A percentile compares a stretch with the other conserved stretches of the same genome.
Conservation (phyloP, 169 alveolate species). For the Plasmodium blacklocki region DNA sequence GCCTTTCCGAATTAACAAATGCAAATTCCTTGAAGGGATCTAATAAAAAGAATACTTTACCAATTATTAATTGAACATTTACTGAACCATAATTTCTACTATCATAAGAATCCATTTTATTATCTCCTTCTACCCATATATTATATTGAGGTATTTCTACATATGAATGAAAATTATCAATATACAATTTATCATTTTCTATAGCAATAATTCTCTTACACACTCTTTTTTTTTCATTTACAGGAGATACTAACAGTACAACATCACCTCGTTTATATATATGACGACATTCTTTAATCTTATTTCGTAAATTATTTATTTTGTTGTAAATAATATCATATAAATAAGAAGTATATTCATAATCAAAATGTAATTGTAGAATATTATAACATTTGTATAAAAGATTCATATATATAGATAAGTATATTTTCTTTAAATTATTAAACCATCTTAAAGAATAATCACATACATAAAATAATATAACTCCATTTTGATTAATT, state of each 20-base stretch:
- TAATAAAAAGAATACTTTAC: slow-evolving; percentile 52
- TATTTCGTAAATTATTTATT: slow-evolving; percentile 15
- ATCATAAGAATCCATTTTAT: slow-evolving; percentile 71
- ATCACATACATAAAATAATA: slow-evolving; percentile 74
- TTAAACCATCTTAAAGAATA: slow-evolving; percentile 25
- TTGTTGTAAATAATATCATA: slow-evolving; percentile 21
- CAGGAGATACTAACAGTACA: slow-evolving; percentile 63
- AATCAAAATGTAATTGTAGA: slow-evolving; percentile 7
- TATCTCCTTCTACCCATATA: slow-evolving; percentile 76
- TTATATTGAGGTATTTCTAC: slow-evolving; percentile 52
- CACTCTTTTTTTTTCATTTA: slow-evolving; percentile 70
- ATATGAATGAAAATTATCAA: slow-evolving; percentile 34
- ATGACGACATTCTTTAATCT: slow-evolving; percentile 7
- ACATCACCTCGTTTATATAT: slow-evolving; percentile 72
- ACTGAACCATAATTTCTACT: slow-evolving; percentile 77
- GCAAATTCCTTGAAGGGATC: slow-evolving; percentile 63
- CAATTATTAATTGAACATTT: slow-evolving; percentile 49
- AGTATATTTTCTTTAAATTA: slow-evolving; percentile 9
- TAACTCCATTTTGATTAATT: slow-evolving; percentile 71
- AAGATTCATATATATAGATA: slow-evolving; percentile 22
- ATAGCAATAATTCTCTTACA: slow-evolving; percentile 76
- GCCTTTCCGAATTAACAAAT: slow-evolving; percentile 5
- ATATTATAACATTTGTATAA: slow-evolving; percentile 14
- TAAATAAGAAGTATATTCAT: not conserved
- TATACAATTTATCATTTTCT: slow-evolving; percentile 61